phyloP scores from a whole-genome alignment of 169 alveolate species.

The Neospora caninum region DNA sequence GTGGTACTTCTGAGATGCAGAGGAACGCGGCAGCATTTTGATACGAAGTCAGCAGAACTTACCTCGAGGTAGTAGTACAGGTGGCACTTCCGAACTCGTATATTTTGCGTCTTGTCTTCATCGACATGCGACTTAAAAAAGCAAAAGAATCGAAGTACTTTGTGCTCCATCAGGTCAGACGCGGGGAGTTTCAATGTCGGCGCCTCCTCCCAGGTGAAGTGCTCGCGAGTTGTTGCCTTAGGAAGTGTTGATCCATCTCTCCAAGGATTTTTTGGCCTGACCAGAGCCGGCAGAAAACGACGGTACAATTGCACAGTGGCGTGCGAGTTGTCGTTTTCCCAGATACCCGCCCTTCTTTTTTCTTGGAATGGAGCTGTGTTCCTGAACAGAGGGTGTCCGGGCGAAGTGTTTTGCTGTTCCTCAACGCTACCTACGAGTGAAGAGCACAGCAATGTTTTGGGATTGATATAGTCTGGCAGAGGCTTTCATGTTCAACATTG shows the following conservation, averaged over 20 bases:
- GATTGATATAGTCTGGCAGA: too few species aligned
- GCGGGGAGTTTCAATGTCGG: slow-evolving; percentile 58
- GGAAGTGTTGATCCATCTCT: slow-evolving; percentile 61
- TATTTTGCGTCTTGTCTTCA: slow-evolving; percentile 81
- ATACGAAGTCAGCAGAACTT: not conserved
- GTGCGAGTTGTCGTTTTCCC: not conserved
- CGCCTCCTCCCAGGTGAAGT: not conserved
- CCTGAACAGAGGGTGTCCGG: too few species aligned
- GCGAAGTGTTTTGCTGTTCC: too few species aligned
- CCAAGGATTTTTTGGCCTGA: slow-evolving; percentile 59
- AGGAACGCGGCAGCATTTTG: too few species aligned
- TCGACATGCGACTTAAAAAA: slow-evolving; percentile 85
- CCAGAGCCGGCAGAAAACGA: not conserved
- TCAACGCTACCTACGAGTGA: too few species aligned
- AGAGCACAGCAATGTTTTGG: too few species aligned
- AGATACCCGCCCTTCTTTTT: too few species aligned
- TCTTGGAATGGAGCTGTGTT: too few species aligned
- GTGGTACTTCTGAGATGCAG: too few species aligned
- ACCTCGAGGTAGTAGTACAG: slow-evolving; percentile 82
- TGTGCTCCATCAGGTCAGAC: slow-evolving; percentile 67
- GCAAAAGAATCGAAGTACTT: slow-evolving; percentile 80
- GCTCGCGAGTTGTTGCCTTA: slow-evolving; percentile 54
- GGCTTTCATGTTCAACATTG: too few species aligned
- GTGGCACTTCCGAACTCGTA: slow-evolving; percentile 76
- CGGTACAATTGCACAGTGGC: not conserved